These are phyloP conservation scores for Adansonia madagascariensis DNA, from an alignment of 441 rosid genomes.

Conservation along the genomic window DNA sequence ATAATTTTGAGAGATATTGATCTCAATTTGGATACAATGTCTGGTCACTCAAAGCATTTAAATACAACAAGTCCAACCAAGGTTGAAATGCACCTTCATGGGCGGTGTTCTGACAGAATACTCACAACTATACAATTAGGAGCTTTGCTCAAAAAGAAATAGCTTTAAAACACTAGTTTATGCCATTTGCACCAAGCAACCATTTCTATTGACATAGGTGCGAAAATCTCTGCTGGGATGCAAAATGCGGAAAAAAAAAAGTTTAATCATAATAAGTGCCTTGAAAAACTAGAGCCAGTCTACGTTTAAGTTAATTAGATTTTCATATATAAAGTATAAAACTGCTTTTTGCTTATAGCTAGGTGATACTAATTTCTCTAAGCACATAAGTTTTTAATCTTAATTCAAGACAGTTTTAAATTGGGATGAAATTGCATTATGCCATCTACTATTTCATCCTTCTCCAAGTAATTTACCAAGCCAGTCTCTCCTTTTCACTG, in stretches of 20 bases:
- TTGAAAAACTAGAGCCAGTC: neutral
- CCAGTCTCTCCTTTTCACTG: neutral
- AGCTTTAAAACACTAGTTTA: too few species aligned
- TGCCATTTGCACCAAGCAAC: neutral
- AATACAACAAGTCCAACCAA: conserved; percentile 37
- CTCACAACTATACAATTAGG: neutral
- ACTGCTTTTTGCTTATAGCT: neutral
- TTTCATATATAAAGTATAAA: neutral
- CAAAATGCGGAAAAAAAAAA: neutral
- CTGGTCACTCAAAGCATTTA: neutral
- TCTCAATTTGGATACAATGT: neutral
- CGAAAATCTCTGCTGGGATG: neutral
- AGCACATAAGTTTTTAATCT: too few species aligned
- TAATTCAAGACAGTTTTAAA: too few species aligned
- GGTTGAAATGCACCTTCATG: conserved; percentile 52
- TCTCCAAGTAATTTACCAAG: neutral
- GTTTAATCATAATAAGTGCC: neutral
- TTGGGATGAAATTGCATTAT: neutral
- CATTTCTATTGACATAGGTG: neutral
- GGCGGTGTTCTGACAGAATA: conserved; percentile 37
- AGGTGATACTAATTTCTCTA: too few species aligned
- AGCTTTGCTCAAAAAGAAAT: conserved; percentile 9
- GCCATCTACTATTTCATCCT: neutral
- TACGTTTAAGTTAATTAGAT: neutral
- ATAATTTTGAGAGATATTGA: neutral